Conservation (phyloP, 2,329 filamentous ascomycete species). For the Neopestalotiopsis rosae region DNA sequence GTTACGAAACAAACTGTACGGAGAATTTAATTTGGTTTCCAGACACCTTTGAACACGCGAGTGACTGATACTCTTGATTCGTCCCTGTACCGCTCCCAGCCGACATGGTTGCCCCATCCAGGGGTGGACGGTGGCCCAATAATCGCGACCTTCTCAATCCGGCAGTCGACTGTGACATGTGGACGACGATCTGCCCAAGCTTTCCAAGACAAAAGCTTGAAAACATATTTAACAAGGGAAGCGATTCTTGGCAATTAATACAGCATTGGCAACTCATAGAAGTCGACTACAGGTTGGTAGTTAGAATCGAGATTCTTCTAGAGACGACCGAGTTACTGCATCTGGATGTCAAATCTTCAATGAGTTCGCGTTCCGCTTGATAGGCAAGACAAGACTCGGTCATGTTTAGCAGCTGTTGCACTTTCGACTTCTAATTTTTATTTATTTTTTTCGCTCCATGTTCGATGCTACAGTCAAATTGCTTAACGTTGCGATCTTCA, state of each 20-base stretch:
- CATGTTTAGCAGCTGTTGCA: no score
- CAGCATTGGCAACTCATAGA: not conserved
- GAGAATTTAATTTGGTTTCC: not conserved
- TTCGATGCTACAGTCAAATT: no score
- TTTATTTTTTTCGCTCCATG: no score
- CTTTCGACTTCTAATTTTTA: no score
- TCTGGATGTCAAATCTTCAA: no score
- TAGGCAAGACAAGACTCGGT: no score
- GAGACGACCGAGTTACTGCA: not conserved
- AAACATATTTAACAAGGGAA: not conserved
- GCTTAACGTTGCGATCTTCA: no score
- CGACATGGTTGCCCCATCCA: constrained; percentile 14
- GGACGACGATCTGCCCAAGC: not conserved
- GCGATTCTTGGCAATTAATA: not conserved
- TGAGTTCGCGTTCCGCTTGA: no score
- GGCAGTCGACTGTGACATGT: not conserved
- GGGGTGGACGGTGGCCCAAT: not conserved
- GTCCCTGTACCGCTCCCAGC: not conserved
- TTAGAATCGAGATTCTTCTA: not conserved
- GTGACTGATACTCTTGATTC: not conserved
- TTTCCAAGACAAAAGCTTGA: not conserved
- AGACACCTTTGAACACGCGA: not conserved
- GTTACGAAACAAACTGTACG: not conserved
- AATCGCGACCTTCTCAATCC: not conserved
- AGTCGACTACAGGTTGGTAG: not conserved